Evolutionary conservation across 768 basidiomycete species (phyloP).

Genomic region (Leccinum boreale): DNA sequence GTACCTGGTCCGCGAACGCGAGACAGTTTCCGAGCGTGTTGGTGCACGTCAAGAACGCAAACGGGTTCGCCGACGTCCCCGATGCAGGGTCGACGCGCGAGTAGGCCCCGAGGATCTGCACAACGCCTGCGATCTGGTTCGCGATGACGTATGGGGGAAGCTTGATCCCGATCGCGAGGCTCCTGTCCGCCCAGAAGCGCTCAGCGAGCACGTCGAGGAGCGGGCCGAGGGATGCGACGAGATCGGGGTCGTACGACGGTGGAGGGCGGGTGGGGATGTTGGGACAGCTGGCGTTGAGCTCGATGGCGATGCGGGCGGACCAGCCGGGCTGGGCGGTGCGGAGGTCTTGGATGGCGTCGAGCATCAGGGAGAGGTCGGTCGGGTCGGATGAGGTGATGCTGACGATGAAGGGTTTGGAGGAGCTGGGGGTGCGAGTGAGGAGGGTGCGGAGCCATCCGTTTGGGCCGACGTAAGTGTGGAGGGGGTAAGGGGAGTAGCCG

Average conservation of each 20-base stretch:
- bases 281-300: constrained; percentile 84
- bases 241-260: constrained; percentile 60
- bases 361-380: constrained; percentile 49
- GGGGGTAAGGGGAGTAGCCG: constrained; percentile 76
- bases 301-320: constrained; percentile 57
- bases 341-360: constrained; percentile 57
- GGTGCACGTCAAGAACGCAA: constrained; percentile 76
- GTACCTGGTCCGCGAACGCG: constrained; percentile 56
- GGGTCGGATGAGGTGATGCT: constrained; percentile 69
- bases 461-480: constrained; percentile 53
- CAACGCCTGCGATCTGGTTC: constrained; percentile 56
- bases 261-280: constrained; percentile 66
- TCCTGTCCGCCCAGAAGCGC: constrained; percentile 45
- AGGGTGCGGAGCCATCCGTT: constrained; percentile 50
- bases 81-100: constrained; percentile 16
- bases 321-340: constrained; percentile 36
- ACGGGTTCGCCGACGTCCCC: constrained; percentile 37
- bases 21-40: constrained; percentile 77
- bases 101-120: constrained; percentile 45
- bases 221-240: constrained; percentile 41
- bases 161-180: constrained; percentile 71
- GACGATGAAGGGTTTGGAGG: constrained; percentile 70
- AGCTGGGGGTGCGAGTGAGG: constrained; percentile 31
- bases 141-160: constrained; percentile 70
- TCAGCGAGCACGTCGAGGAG: constrained; percentile 55